Evolutionary conservation across 306 rosid species (phyloP).

Genomic region (Pyrus communis): DNA sequence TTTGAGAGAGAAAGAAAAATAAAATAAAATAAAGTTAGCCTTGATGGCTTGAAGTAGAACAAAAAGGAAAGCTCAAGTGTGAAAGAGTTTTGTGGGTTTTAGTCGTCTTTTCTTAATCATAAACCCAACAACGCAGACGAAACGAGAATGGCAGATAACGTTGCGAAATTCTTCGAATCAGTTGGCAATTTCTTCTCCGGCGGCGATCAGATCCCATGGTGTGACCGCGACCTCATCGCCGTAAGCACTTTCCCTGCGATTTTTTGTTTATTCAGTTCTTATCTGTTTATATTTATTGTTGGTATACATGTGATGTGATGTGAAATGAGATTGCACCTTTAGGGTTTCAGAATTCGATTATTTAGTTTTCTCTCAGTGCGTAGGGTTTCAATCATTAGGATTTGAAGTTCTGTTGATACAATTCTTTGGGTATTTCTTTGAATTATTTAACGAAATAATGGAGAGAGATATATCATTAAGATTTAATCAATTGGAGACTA

Average conservation of each 20-base stretch:
- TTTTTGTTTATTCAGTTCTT: background rate
- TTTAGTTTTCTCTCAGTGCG: background rate
- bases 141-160: conserved; percentile 53
- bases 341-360: background rate
- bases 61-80: background rate
- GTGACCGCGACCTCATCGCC: conserved; percentile 60
- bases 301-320: background rate
- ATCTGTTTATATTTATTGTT: background rate
- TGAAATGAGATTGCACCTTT: background rate
- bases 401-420: background rate
- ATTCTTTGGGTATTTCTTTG: background rate
- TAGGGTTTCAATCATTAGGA: too few relatives aligned
- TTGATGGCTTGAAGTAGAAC: too few relatives aligned
- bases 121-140: background rate
- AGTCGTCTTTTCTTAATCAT: background rate
- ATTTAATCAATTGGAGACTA: background rate
- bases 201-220: conserved; percentile 63
- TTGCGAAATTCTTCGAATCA: conserved; percentile 53
- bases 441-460: background rate
- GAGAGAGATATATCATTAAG: too few relatives aligned
- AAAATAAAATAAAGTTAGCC: too few relatives aligned
- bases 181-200: conserved; percentile 74
- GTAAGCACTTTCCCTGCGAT: conserved; percentile 22
- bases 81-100: background rate
- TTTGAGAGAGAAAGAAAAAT: too few relatives aligned